Base-by-base conservation (phyloP, 805 yeast species). In the Myxozyma lipomycoides region DNA sequence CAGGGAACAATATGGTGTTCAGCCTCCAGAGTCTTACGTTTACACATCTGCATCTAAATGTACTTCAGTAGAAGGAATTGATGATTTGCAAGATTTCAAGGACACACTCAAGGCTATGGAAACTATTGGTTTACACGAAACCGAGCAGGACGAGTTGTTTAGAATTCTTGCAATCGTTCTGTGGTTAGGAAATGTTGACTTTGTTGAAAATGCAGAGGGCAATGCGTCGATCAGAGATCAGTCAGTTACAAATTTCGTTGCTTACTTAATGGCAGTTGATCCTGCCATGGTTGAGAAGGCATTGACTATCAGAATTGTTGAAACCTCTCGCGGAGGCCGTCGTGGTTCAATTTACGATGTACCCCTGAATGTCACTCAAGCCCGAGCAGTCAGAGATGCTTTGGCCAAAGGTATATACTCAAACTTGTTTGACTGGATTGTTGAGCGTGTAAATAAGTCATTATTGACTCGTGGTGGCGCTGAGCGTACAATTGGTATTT, bases 361-460 rank as follows among this genome's bases (percentile, higher is more conserved):
- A 39, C 98, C 98, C 1, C 76, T 93, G 60, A 93, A 93, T 64
- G 75, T 78, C 32, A 89, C 85, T 1, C 99, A 93, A 70, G 98
- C 98, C 2, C 51, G 63, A 4, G 95, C 98, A 0, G 96, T 89
- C 10, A 80, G 90, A 61, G 98, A 93, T 69, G 96, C 97, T 3
- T 73, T 93, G 44, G 96, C 98, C 3, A 93, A 90, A 70, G 97
- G 95, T 1, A 76, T 93, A 43, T 93, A 93, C 73, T 88, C 82
- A 67, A 90, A 90, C 63, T 72, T 93, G 51, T 93, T 93, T 64
- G 98, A 93, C 55, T 90, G 98, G 97, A 89, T 93, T 63, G 98
- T 93, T 17, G 86, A 76, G 48, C 80, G 98, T 64, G 95, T 93
- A 40, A 93, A 93, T 67, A 70, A 73, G 41, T 86, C 97, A 0